Evolutionary conservation across 176 grass and related monocot species (phyloP).

Genomic region (Ampelocalamus luodianensis): DNA sequence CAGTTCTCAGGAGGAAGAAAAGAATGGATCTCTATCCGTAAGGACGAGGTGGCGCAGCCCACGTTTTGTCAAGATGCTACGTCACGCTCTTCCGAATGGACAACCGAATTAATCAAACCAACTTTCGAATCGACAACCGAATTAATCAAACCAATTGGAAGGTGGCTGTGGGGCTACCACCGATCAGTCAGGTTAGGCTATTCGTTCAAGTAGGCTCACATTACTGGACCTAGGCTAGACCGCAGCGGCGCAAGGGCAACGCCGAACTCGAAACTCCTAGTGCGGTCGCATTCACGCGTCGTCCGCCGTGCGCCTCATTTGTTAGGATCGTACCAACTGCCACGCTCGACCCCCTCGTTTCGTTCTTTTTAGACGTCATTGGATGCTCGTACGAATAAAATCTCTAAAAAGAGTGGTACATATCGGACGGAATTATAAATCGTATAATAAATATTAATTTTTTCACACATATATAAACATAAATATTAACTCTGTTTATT

Average conservation of each 20-base stretch:
- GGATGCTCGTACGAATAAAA: no score
- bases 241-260: no score
- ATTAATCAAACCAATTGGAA: neutral
- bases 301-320: neutral
- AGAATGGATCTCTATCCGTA: neutral
- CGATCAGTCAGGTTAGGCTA: neutral
- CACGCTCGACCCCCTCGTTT: no score
- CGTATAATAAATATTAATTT: no score
- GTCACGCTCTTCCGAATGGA: conserved; percentile 17
- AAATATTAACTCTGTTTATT: no score
- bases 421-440: no score
- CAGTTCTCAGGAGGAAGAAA: neutral
- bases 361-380: no score
- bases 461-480: no score
- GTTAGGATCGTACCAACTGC: neutral
- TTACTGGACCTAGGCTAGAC: neutral
- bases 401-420: no score
- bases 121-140: neutral
- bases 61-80: conserved; percentile 33
- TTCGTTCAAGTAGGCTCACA: neutral
- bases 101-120: conserved; percentile 26
- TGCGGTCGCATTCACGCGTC: neutral
- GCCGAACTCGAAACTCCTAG: no score
- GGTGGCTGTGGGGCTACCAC: neutral
- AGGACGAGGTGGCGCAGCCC: neutral